phyloP scores from a whole-genome alignment of 345 rosid genomes.

The Euphorbia lathyris region DNA sequence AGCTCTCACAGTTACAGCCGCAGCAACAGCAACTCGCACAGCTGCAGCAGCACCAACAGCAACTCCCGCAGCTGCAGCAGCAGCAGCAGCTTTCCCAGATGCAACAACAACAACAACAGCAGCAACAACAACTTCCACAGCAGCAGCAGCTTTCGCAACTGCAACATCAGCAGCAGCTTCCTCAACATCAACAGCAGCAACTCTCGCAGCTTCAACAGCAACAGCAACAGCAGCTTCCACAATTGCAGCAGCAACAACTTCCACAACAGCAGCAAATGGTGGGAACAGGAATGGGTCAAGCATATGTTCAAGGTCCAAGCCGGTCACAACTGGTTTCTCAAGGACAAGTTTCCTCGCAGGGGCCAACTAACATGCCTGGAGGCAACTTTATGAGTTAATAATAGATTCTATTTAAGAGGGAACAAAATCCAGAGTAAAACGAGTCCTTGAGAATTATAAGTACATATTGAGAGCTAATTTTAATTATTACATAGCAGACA shows the following conservation, averaged over 20 bases:
- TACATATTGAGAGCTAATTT: too few relatives aligned
- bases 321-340: constrained; percentile 59
- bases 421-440: background rate
- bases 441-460: background rate
- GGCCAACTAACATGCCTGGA: constrained; percentile 64
- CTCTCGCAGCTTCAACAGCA: constrained; percentile 27
- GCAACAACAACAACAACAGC: constrained; percentile 25
- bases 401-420: background rate
- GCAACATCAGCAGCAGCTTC: constrained; percentile 25
- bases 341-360: constrained; percentile 70
- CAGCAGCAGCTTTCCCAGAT: constrained; percentile 14
- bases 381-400: constrained; percentile 34
- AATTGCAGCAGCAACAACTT: constrained; percentile 6
- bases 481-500: too few relatives aligned
- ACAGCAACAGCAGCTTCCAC: constrained; percentile 38
- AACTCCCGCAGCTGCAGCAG: constrained; percentile 36
- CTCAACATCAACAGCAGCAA: constrained; percentile 19
- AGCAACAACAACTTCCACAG: constrained; percentile 22
- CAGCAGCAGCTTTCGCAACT: constrained; percentile 35
- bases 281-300: constrained; percentile 70
- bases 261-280: constrained; percentile 65
- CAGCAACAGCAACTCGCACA: constrained; percentile 24
- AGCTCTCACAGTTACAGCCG: constrained; percentile 6
- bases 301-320: constrained; percentile 68
- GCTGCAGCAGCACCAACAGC: constrained; percentile 17